Percentiles rank a stretch among this genome's conserved stretches.
phyloP scores from a whole-genome alignment of 2,329 filamentous ascomycete species.

The Phyllosticta citriasiana region DNA sequence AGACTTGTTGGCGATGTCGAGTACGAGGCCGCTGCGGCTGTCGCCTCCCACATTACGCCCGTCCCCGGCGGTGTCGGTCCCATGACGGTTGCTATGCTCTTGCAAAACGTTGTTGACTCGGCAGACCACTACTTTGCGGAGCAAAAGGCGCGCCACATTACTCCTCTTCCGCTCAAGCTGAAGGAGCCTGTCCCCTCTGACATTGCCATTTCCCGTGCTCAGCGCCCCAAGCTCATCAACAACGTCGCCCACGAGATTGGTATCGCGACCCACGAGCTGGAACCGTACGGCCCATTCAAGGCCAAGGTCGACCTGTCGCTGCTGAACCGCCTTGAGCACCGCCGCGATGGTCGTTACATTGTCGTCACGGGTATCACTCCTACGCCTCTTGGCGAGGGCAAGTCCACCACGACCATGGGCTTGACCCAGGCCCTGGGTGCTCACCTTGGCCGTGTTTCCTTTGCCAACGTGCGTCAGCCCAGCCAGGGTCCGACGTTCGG shows the following conservation, averaged over 20 bases:
- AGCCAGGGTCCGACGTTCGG: conserved; percentile 97
- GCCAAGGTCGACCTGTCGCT: conserved; percentile 83
- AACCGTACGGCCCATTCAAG: conserved; percentile 92
- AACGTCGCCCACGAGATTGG: conserved; percentile 77
- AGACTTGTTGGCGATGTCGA: conserved; percentile 93
- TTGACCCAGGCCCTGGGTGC: conserved; percentile 85
- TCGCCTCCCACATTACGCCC: conserved; percentile 88
- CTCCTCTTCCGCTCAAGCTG: conserved; percentile 74
- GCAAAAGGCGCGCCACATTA: conserved; percentile 69
- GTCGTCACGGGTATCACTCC: conserved; percentile 94
- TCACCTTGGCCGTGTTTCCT: conserved; percentile 76
- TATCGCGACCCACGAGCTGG: conserved; percentile 78
- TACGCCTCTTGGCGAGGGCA: conserved; percentile 91
- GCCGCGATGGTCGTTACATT: conserved; percentile 80
- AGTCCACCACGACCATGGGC: conserved; percentile 96
- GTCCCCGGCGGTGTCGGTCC: conserved; percentile 95
- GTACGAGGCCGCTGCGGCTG: conserved; percentile 70
- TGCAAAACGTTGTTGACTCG: conserved; percentile 89
- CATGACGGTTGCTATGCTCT: conserved; percentile 97
- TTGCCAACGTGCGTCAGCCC: conserved; percentile 94
- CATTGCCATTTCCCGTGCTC: conserved; percentile 80
- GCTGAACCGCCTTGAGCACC: conserved; percentile 75
- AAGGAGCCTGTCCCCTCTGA: conserved; percentile 82
- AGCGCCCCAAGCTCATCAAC: conserved; percentile 86
- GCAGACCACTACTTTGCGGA: conserved; percentile 72